A percentile compares a stretch with the other conserved stretches of the same genome.
Evolutionary conservation across 345 rosid species (phyloP).

Genomic region (Moricandia moricandioides): DNA sequence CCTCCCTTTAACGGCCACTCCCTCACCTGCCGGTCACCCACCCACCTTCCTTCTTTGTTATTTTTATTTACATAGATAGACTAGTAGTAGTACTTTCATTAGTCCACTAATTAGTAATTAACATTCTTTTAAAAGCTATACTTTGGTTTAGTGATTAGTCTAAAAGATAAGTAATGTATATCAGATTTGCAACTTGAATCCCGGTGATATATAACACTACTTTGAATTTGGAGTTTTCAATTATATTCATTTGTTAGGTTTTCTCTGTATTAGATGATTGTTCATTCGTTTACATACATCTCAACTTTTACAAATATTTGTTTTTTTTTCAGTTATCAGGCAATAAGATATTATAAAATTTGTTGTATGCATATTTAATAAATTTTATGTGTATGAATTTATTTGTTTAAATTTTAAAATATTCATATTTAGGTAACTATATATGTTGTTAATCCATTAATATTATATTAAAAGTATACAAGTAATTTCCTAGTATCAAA

Average conservation of each 20-base stretch:
- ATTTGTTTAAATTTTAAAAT: neutral
- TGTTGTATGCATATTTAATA: neutral
- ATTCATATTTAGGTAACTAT: neutral
- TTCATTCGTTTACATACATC: neutral
- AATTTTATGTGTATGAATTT: neutral
- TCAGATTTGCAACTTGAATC: neutral
- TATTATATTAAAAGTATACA: neutral
- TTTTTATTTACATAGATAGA: neutral
- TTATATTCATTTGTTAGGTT: neutral
- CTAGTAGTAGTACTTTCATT: neutral
- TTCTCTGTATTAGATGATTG: neutral
- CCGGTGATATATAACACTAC: neutral
- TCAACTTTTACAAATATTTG: neutral
- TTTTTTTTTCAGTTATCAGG: neutral
- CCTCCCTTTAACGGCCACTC: slow-evolving; percentile 52
- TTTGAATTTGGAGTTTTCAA: neutral
- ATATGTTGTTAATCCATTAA: neutral
- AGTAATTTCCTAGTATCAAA: neutral
- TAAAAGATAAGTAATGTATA: neutral
- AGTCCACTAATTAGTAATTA: slow-evolving; percentile 6
- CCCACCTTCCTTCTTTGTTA: neutral
- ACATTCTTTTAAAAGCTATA: neutral
- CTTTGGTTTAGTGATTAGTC: neutral
- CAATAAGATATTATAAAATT: neutral
- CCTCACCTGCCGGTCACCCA: slow-evolving; percentile 38